These are phyloP conservation scores for Saksenaea vasiformis DNA, from an alignment of 371 early-diverging fungal species.

Conservation along the genomic window DNA sequence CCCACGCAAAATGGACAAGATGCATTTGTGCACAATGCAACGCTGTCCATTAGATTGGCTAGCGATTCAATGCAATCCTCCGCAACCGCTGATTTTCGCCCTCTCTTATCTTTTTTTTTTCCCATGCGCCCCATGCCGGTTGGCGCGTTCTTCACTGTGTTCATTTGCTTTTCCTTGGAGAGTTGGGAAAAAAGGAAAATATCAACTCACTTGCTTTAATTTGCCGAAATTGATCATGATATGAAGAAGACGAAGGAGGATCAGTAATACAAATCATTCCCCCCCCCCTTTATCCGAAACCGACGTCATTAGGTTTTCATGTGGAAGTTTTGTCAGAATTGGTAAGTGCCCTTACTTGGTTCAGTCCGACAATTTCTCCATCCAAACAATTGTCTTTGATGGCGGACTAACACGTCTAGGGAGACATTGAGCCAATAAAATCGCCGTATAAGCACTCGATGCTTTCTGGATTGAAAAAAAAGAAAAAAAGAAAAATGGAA, in stretches of 20 bases:
- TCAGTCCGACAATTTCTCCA: too few relatives aligned
- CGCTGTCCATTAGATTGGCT: not conserved
- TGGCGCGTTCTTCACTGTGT: not conserved
- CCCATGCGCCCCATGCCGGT: not conserved
- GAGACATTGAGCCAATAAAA: too few relatives aligned
- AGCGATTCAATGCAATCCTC: not conserved
- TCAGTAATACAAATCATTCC: not conserved
- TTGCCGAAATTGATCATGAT: constrained; percentile 3
- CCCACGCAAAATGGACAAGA: not conserved
- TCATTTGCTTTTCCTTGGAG: not conserved
- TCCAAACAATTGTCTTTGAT: too few relatives aligned
- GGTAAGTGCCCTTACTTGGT: too few relatives aligned
- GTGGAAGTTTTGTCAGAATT: too few relatives aligned
- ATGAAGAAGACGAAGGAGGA: not conserved
- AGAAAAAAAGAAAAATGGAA: too few relatives aligned
- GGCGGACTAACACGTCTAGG: too few relatives aligned
- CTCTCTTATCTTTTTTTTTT: constrained; percentile 1
- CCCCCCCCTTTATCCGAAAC: not conserved
- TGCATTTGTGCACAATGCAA: not conserved
- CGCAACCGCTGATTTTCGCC: not conserved
- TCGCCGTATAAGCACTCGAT: too few relatives aligned
- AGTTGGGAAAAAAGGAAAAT: not conserved
- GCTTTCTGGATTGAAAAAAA: too few relatives aligned
- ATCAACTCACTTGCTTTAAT: constrained; percentile 3
- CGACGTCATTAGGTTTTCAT: not conserved